phyloP scores from a whole-genome alignment of 1,139 yeast species.

The Wickerhamomyces sp. region DNA sequence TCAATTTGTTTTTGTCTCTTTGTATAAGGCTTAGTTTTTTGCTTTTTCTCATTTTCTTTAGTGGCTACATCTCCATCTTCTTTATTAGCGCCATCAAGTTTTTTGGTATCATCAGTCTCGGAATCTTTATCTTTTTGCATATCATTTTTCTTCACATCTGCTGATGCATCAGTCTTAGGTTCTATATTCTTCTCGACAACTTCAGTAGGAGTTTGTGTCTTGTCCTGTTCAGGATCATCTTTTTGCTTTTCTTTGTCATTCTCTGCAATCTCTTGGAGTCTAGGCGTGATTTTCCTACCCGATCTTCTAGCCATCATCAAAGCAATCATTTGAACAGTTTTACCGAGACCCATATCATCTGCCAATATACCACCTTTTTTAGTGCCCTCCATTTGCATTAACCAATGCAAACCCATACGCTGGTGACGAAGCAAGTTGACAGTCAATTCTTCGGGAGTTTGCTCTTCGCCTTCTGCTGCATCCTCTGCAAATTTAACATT shows the following conservation, averaged over 20 bases:
- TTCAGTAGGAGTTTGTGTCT: neutral
- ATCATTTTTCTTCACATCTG: too few relatives aligned
- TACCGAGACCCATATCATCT: constrained; percentile 95
- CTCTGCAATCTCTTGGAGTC: neutral
- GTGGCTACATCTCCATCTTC: neutral
- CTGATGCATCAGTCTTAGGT: neutral
- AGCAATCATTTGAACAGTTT: constrained; percentile 79
- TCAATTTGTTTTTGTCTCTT: neutral
- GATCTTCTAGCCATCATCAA: constrained; percentile 57
- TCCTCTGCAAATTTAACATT: constrained; percentile 64
- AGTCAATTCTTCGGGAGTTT: constrained; percentile 67
- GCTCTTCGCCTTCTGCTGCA: constrained; percentile 44
- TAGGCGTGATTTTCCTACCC: neutral
- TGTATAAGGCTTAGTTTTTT: neutral
- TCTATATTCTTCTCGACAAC: neutral
- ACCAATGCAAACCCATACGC: constrained; percentile 80
- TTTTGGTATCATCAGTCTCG: neutral
- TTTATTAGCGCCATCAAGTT: neutral
- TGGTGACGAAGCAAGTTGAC: constrained; percentile 78
- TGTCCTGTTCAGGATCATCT: neutral
- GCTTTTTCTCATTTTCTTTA: neutral
- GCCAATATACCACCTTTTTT: constrained; percentile 77
- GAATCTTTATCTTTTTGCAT: neutral
- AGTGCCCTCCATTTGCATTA: constrained; percentile 56
- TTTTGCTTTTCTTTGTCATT: constrained; percentile 4